A percentile compares a stretch with the other conserved stretches of the same genome.
Conservation (phyloP, 768 basidiomycete species). For the Mycena galericulata region DNA sequence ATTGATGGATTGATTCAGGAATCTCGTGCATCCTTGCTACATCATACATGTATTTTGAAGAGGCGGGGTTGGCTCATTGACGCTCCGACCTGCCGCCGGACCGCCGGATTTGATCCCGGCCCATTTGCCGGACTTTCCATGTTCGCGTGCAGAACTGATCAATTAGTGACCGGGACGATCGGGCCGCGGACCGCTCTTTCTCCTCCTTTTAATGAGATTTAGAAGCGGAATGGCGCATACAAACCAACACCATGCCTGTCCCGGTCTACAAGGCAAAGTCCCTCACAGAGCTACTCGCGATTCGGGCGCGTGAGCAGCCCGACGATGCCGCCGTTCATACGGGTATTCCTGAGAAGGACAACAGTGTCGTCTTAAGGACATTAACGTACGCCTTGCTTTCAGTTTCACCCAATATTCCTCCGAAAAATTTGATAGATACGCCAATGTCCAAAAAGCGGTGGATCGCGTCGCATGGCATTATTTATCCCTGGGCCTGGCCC, state of each 20-base stretch:
- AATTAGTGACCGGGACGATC: background rate
- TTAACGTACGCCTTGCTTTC: conserved; percentile 31
- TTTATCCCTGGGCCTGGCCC: conserved; percentile 39
- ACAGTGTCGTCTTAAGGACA: conserved; percentile 25
- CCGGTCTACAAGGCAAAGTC: conserved; percentile 39
- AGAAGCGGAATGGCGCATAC: background rate
- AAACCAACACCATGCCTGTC: conserved; percentile 32
- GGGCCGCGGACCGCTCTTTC: background rate
- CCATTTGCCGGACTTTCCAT: no score
- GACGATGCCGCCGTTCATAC: conserved; percentile 40
- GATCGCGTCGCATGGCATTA: conserved; percentile 47
- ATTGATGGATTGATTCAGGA: no score
- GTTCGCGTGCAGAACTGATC: no score
- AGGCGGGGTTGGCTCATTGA: no score
- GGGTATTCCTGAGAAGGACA: conserved; percentile 32
- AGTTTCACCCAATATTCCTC: background rate
- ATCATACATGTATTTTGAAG: no score
- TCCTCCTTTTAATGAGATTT: background rate
- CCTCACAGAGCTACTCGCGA: conserved; percentile 38
- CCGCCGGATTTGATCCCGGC: background rate
- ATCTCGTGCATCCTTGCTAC: no score
- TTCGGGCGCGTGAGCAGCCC: conserved; percentile 38
- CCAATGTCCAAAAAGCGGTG: conserved; percentile 38
- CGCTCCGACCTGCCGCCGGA: no score
- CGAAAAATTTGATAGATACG: conserved; percentile 21